Base-by-base conservation (phyloP, 169 alveolate genomes). In the Amoebophrya sp. region DNA sequence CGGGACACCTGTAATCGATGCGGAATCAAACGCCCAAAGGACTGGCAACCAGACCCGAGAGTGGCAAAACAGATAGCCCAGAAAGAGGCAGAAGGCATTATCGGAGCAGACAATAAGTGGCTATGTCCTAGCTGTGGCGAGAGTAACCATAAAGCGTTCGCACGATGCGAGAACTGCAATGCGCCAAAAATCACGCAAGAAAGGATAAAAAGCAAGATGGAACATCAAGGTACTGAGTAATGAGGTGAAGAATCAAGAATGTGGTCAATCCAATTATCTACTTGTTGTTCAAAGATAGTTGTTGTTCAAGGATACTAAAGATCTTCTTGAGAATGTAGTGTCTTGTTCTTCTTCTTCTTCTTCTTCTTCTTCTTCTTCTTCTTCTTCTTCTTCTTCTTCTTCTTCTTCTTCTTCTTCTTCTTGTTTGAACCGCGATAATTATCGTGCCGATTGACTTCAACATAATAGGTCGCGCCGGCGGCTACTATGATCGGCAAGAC, bases 1-100 rank as follows among this genome's bases (percentile, higher is more conserved):
- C 83, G 83, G 83, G 83, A 65, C 33, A 65, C 83, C 83, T 65
- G 83, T 65, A 65, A 65, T 36, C 83, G 83, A 10, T 65, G 83
- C 26, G 83, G 83, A 1, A 1, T 65, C 38, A 65, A 65, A 26
- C 18, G n/a, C 10, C 83, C 83, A 6, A 18, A 6, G 83, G 83
- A 65, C 33, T 29, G 39, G 83, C 83, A 65, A 26, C 83, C 83
- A 36, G 83, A 65, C 26, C 83, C 83, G 83, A 29, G 83, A 10
- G 83, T 65, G 2, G 83, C 83, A 1, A 29, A 36, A 0, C 83
- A 65, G 33, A 65, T 65, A 29, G 83, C 83, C 29, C 29, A 6
- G 83, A 29, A 65, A 65, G 36, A 65, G 26, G 83, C 12, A 36
- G 83, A 29, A 36, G n/a, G n/a, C n/a, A n/a, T n/a, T n/a, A 1